Percentiles rank a stretch among this genome's conserved stretches.
These are phyloP conservation scores for Limnanthes douglasii DNA, from an alignment of 345 rosid species.

Conservation along the genomic window DNA sequence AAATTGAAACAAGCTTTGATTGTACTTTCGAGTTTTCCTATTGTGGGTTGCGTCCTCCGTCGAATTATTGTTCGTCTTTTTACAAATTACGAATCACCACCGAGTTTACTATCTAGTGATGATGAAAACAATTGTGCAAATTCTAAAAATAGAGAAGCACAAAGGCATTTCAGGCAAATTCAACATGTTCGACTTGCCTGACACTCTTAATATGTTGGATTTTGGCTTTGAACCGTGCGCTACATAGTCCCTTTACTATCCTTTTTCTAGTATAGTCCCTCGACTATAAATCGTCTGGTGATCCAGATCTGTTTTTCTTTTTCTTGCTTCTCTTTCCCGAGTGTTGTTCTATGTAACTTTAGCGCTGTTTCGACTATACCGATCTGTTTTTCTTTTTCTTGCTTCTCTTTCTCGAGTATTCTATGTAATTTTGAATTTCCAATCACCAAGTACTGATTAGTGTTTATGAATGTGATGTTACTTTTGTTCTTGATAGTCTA, in stretches of 20 bases:
- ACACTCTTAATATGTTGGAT: not conserved
- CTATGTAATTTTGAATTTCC: no score
- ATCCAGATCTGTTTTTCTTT: no score
- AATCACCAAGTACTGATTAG: no score
- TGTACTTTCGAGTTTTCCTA: conserved; percentile 8
- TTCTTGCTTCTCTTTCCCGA: not conserved
- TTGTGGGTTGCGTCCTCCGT: conserved; percentile 9
- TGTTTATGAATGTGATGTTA: conserved; percentile 1
- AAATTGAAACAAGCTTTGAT: no score
- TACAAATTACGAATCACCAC: not conserved
- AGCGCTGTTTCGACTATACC: no score
- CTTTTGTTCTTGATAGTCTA: not conserved
- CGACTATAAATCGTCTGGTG: no score
- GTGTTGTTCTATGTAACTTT: not conserved
- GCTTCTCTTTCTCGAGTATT: no score
- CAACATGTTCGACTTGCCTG: conserved; percentile 5
- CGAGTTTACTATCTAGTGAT: not conserved
- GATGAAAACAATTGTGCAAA: not conserved
- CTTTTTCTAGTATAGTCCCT: no score
- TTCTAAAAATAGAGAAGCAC: conserved; percentile 5
- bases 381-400: no score
- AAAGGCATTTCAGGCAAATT: conserved; percentile 7
- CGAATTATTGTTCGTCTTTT: conserved; percentile 1
- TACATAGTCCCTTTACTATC: no score
- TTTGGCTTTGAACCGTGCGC: not conserved